Conservation (phyloP, 2,329 filamentous ascomycete genomes). For the Pseudogymnoascus sp. region DNA sequence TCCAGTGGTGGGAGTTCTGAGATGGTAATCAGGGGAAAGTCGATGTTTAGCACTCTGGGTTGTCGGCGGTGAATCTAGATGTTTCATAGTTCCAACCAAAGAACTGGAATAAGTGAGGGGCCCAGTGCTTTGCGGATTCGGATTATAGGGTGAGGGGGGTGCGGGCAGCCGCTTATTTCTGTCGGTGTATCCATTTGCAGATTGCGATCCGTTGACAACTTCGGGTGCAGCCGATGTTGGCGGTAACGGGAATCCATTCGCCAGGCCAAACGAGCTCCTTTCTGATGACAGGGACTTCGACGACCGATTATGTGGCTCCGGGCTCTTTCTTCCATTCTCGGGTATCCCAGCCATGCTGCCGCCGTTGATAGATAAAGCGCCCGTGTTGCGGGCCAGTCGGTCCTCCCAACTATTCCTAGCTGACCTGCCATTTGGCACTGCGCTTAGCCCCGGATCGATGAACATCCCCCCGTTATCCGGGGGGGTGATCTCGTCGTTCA, state of each 20-base stretch:
- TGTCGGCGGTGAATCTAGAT: slow-evolving; percentile 20
- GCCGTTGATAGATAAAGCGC: slow-evolving; percentile 26
- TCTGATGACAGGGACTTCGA: slow-evolving; percentile 23
- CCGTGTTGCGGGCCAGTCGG: slow-evolving; percentile 25
- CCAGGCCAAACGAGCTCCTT: slow-evolving; percentile 23
- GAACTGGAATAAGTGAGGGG: slow-evolving; percentile 27
- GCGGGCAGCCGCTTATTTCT: slow-evolving; percentile 18
- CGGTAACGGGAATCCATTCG: slow-evolving; percentile 22
- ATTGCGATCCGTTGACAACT: slow-evolving; percentile 13
- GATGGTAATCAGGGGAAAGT: slow-evolving; percentile 46
- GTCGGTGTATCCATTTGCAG: slow-evolving; percentile 22
- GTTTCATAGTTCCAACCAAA: slow-evolving; percentile 24
- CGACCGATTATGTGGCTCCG: slow-evolving; percentile 22
- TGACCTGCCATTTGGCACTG: slow-evolving; percentile 48
- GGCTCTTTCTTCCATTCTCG: slow-evolving; percentile 27
- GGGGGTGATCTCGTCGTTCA: slow-evolving; percentile 20
- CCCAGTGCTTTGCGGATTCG: slow-evolving; percentile 27
- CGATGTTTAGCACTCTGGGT: slow-evolving; percentile 38
- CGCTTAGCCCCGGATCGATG: slow-evolving; percentile 46
- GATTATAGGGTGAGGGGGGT: slow-evolving; percentile 23
- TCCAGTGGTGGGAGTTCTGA: slow-evolving; percentile 39
- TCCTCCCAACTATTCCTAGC: slow-evolving; percentile 34
- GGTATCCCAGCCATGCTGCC: slow-evolving; percentile 19
- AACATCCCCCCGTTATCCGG: slow-evolving; percentile 25
- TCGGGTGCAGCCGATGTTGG: slow-evolving; percentile 14